Conservation (phyloP, 2,329 filamentous ascomycete genomes). For the Penicillium thymicola region DNA sequence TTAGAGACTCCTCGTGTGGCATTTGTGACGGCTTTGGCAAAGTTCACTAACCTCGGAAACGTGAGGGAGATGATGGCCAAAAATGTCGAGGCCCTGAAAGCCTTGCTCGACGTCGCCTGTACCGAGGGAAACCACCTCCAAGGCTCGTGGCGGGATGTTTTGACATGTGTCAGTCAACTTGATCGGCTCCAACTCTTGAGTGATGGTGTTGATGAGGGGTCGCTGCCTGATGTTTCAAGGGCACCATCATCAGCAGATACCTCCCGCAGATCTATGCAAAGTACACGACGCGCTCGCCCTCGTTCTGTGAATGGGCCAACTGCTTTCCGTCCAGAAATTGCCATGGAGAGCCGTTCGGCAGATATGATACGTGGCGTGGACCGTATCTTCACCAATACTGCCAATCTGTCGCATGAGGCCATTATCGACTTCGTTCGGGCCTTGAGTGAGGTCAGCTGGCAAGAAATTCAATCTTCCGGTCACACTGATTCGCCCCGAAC, state of each 20-base stretch:
- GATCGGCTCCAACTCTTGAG: conserved; percentile 94
- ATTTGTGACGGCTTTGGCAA: conserved; percentile 87
- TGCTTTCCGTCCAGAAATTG: conserved; percentile 72
- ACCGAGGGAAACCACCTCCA: conserved; percentile 87
- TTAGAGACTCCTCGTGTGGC: conserved; percentile 90
- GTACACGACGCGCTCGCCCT: conserved; percentile 48
- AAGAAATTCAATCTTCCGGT: conserved; percentile 96
- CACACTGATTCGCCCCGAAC: conserved; percentile 93
- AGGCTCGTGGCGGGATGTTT: conserved; percentile 90
- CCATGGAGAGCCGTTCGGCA: conserved; percentile 85
- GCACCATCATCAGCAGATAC: conserved; percentile 60
- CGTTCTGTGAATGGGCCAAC: conserved; percentile 49
- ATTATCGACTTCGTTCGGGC: conserved; percentile 94
- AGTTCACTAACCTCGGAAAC: conserved; percentile 94
- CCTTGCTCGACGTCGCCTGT: conserved; percentile 85
- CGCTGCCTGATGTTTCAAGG: conserved; percentile 87
- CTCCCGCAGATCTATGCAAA: conserved; percentile 65
- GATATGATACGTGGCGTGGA: conserved; percentile 92
- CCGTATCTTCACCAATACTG: conserved; percentile 94
- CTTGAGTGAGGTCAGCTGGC: conserved; percentile 94
- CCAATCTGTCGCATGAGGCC: conserved; percentile 85
- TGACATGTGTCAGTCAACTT: conserved; percentile 93
- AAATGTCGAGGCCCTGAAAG: conserved; percentile 91
- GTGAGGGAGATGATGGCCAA: conserved; percentile 92
- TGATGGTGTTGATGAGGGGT: conserved; percentile 87